Base-by-base conservation (phyloP, 257 asterid genomes). In the Plectranthus barbatus region DNA sequence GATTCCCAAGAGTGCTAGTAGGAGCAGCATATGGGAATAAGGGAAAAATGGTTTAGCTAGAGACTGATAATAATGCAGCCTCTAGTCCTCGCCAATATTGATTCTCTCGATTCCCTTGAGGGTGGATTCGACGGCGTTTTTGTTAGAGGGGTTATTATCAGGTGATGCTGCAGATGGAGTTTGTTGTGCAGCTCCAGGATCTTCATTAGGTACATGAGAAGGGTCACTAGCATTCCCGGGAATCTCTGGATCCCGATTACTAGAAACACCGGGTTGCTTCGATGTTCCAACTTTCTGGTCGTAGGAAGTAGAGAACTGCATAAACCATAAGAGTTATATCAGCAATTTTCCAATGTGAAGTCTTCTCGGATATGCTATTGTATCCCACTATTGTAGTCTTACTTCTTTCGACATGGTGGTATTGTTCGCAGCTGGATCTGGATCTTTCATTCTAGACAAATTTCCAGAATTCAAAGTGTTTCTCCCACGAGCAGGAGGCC, bases 51-150 rank as follows among this genome's bases (percentile, higher is more conserved):
- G 21, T 64, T n/a, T 10, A 69, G 71, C 80, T 67, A 76, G 52
- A 37, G 26, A 48, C 70, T 36, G 71, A 74, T 85, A 82, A 66
- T 75, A 63, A 36, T 81, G 91, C 70, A 80, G 68, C 77, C 77
- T 81, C 70, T 83, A 87, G 39, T 91, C 86, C 53, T 77, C 78
- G 80, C 84, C 81, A 69, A 92, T 72, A 74, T 83, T 85, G 45
- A 92, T 83, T 76, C 86, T 75, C 75, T 86, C 98, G 34, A 92
- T 82, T 7, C 91, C 97, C 76, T 81, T 89, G 56, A 86, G 75
- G 82, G 98, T 76, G 23, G 97, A 78, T 39, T 92, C 95, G 1
- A 77, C 66, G 56, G 73, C 71, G 74, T 76, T 79, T 9, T 74
- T 33, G 78, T 75, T 86, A 5, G 90, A 48, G 47, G 82, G 68